These are phyloP conservation scores for Postia placenta DNA, from an alignment of 768 basidiomycete genomes.

Conservation along the genomic window DNA sequence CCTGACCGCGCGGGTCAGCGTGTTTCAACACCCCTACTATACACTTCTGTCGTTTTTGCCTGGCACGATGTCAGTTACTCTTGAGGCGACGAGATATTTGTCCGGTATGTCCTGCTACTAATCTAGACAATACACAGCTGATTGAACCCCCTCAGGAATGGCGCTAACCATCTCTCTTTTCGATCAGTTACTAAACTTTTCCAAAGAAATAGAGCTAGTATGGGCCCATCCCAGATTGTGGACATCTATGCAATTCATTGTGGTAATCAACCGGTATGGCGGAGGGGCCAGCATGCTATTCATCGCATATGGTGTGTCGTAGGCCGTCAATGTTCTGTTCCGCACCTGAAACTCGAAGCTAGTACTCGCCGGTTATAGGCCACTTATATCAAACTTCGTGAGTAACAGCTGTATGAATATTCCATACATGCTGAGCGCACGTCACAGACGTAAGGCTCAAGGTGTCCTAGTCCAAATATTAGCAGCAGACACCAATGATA, in stretches of 20 bases:
- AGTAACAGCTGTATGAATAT: not conserved
- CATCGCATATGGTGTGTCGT: slow-evolving; percentile 2
- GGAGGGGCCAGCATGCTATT: slow-evolving; percentile 1
- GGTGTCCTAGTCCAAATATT: not conserved
- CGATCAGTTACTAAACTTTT: not conserved
- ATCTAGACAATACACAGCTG: not conserved
- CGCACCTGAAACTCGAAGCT: not conserved
- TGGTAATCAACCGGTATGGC: slow-evolving; percentile 1
- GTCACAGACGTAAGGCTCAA: not conserved
- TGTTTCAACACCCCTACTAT: too few species aligned
- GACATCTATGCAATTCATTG: not conserved
- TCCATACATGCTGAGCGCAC: not conserved
- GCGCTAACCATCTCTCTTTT: not conserved
- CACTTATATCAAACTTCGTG: not conserved
- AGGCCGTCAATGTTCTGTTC: not conserved
- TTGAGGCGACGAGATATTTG: not conserved
- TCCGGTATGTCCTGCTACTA: not conserved
- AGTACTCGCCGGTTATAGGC: not conserved
- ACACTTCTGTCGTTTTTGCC: not conserved
- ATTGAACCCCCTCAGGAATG: not conserved
- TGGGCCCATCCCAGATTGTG: not conserved
- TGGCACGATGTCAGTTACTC: not conserved
- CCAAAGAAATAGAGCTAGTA: not conserved
- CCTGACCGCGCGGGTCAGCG: too few species aligned
- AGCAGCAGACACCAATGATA: not conserved